Evolutionary conservation across 495 filamentous ascomycete genomes (phyloP).

Genomic region (Daldinia childiae): DNA sequence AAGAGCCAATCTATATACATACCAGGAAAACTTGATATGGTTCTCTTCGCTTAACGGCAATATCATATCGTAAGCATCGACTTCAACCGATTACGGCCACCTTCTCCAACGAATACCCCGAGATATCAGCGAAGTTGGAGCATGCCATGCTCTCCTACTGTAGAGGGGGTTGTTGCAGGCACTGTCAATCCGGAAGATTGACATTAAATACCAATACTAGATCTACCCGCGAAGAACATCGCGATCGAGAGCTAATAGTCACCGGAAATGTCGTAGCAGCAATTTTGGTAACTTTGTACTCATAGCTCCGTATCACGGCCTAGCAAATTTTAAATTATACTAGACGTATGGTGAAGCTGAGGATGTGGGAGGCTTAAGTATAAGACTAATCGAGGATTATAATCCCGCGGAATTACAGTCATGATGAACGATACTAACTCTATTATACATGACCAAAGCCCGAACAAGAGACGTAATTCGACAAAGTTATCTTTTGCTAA

Average conservation of each 20-base stretch:
- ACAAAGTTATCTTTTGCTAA: conserved; percentile 16
- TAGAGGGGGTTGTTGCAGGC: conserved; percentile 1
- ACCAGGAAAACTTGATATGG: neutral
- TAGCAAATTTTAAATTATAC: neutral
- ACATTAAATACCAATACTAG: conserved; percentile 9
- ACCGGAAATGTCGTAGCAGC: conserved; percentile 29
- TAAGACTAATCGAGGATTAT: conserved; percentile 23
- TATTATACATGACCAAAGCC: conserved; percentile 33
- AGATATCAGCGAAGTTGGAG: conserved; percentile 15
- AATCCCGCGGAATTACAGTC: conserved; percentile 37
- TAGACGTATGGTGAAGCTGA: conserved; percentile 12
- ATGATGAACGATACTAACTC: conserved; percentile 3
- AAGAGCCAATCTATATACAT: neutral
- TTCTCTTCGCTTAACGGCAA: conserved; percentile 1
- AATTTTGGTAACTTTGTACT: conserved; percentile 31
- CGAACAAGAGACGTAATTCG: conserved; percentile 35
- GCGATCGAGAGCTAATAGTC: neutral
- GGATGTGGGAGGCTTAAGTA: conserved; percentile 14
- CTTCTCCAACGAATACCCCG: conserved; percentile 4
- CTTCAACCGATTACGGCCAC: conserved; percentile 13
- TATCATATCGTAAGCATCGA: neutral
- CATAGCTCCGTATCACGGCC: conserved; percentile 16
- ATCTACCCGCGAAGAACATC: conserved; percentile 2
- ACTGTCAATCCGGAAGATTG: conserved; percentile 11
- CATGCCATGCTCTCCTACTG: neutral